Conservation (phyloP, 2,329 filamentous ascomycete species). For the Aspergillus sp. region DNA sequence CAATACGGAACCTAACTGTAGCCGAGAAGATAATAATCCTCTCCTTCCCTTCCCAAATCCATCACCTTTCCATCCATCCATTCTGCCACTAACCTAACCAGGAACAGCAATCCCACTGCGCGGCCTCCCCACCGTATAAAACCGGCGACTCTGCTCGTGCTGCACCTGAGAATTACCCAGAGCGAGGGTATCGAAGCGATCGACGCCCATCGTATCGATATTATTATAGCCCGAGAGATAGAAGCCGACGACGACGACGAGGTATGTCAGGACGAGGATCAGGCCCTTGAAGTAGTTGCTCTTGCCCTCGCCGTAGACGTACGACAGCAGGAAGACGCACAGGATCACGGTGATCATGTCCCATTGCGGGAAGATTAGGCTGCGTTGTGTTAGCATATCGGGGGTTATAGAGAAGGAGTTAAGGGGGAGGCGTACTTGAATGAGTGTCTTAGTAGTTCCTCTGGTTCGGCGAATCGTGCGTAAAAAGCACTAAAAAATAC, state of each 20-base stretch:
- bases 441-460: conserved; percentile 43
- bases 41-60: background rate
- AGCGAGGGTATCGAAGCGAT: conserved; percentile 40
- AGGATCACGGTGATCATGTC: conserved; percentile 96
- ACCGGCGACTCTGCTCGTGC: no score
- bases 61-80: background rate
- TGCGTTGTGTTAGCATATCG: conserved; percentile 23
- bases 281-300: conserved; percentile 99
- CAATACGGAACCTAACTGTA: no score
- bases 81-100: no score
- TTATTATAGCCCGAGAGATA: conserved; percentile 66
- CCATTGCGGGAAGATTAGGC: conserved; percentile 94
- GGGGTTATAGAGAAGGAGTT: background rate
- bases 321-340: conserved; percentile 90
- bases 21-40: background rate
- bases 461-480: conserved; percentile 46
- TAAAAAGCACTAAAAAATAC: conserved; percentile 83
- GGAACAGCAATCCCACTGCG: conserved; percentile 29
- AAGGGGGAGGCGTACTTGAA: conserved; percentile 39
- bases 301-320: conserved; percentile 97
- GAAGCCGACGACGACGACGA: conserved; percentile 86
- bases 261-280: conserved; percentile 82
- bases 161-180: no score
- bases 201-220: conserved; percentile 39
- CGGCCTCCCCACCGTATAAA: conserved; percentile 34